phyloP scores from a whole-genome alignment of 768 basidiomycete genomes.

The Collybiopsis confluens region DNA sequence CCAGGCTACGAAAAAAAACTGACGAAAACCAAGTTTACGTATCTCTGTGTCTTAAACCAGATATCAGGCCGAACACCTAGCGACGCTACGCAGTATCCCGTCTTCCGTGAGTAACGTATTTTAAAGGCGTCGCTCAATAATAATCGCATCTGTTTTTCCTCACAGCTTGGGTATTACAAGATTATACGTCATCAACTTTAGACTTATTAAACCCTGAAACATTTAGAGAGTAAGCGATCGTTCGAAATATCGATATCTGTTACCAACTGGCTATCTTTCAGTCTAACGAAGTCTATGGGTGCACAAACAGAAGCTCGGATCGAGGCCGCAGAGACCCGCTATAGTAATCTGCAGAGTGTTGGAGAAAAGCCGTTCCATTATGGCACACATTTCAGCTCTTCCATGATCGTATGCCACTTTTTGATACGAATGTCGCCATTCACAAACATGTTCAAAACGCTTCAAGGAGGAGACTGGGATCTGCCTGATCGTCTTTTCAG shows the following conservation, averaged over 20 bases:
- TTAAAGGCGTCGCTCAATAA: background rate
- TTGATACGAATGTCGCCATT: constrained; percentile 86
- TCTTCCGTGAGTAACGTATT: constrained; percentile 60
- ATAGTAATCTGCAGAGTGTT: constrained; percentile 70
- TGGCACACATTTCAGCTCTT: constrained; percentile 93
- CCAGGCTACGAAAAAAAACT: background rate
- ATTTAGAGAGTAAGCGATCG: constrained; percentile 63
- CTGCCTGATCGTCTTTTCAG: constrained; percentile 83
- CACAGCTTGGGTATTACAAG: constrained; percentile 83
- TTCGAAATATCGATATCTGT: background rate
- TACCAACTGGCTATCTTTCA: constrained; percentile 21
- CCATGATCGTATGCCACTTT: constrained; percentile 96
- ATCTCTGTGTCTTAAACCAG: constrained; percentile 86
- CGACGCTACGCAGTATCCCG: constrained; percentile 92
- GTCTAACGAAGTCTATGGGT: constrained; percentile 87
- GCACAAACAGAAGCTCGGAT: constrained; percentile 71
- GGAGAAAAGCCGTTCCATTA: constrained; percentile 89
- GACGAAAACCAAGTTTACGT: constrained; percentile 63
- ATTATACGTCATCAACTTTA: constrained; percentile 70
- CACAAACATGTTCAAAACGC: constrained; percentile 91
- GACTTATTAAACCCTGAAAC: constrained; percentile 59
- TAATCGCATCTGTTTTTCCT: background rate
- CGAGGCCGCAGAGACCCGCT: constrained; percentile 74
- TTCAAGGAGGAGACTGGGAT: constrained; percentile 95
- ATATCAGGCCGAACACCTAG: constrained; percentile 90